Evolutionary conservation across 1,139 yeast genomes (phyloP).

Genomic region (Geotrichum cucujoidarum): DNA sequence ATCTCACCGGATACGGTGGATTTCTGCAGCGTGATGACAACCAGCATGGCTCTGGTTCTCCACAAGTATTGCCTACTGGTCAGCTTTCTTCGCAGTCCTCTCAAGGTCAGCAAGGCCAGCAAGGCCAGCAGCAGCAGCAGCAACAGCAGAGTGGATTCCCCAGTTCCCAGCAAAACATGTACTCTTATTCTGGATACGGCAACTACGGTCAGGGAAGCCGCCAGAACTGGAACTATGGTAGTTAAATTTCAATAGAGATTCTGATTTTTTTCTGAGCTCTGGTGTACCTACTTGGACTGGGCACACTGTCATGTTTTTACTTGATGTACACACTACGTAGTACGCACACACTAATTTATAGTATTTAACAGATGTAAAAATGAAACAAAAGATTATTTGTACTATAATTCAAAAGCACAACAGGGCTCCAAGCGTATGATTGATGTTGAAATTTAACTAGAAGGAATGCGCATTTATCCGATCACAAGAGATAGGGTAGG

Average conservation of each 20-base stretch:
- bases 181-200: constrained; percentile 33
- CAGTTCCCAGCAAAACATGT: constrained; percentile 29
- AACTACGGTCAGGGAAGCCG: constrained; percentile 28
- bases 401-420: too few species aligned
- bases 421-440: too few species aligned
- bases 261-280: too few species aligned
- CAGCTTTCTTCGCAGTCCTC: constrained; percentile 5
- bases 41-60: constrained; percentile 28
- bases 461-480: too few species aligned
- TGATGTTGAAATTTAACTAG: too few species aligned
- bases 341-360: too few species aligned
- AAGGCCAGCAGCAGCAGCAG: constrained; percentile 21
- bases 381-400: too few species aligned
- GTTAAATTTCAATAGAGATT: neutral
- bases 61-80: constrained; percentile 23
- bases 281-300: too few species aligned
- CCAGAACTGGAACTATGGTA: constrained; percentile 19
- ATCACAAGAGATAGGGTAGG: too few species aligned
- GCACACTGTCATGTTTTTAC: too few species aligned
- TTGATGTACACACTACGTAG: too few species aligned
- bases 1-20: constrained; percentile 33
- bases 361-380: too few species aligned
- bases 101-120: constrained; percentile 19
- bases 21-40: constrained; percentile 35
- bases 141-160: constrained; percentile 3